Evolutionary conservation across 345 rosid species (phyloP).

Genomic region (Salix dunnii): DNA sequence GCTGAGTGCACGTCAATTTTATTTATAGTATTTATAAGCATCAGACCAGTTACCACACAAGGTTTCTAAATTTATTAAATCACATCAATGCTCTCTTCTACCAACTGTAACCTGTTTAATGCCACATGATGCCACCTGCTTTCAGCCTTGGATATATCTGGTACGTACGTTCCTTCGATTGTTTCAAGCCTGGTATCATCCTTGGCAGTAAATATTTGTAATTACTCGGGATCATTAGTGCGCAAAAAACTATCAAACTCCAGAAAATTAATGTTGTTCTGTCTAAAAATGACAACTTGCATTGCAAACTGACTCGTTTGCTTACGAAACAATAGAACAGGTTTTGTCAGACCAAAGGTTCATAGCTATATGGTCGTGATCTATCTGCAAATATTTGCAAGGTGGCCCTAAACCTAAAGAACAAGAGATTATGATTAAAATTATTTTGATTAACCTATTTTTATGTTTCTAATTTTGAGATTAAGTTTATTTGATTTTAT

Average conservation of each 20-base stretch:
- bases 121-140: constrained; percentile 19
- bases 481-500: too few species aligned
- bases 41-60: background rate
- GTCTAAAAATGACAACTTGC: background rate
- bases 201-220: background rate
- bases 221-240: background rate
- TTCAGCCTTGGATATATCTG: background rate
- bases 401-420: too few species aligned
- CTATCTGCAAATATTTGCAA: too few species aligned
- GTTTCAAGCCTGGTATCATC: background rate
- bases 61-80: constrained; percentile 11
- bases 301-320: background rate
- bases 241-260: background rate
- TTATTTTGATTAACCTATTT: too few species aligned
- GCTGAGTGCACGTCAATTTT: too few species aligned
- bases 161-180: background rate
- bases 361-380: background rate
- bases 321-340: background rate
- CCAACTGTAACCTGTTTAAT: constrained; percentile 21
- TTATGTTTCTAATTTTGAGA: too few species aligned
- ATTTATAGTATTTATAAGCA: background rate
- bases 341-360: too few species aligned
- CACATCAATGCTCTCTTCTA: constrained; percentile 29
- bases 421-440: too few species aligned
- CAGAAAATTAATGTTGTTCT: background rate